Conservation (phyloP, 2,329 filamentous ascomycete genomes). For the Pyrenophora tritici-repentis region DNA sequence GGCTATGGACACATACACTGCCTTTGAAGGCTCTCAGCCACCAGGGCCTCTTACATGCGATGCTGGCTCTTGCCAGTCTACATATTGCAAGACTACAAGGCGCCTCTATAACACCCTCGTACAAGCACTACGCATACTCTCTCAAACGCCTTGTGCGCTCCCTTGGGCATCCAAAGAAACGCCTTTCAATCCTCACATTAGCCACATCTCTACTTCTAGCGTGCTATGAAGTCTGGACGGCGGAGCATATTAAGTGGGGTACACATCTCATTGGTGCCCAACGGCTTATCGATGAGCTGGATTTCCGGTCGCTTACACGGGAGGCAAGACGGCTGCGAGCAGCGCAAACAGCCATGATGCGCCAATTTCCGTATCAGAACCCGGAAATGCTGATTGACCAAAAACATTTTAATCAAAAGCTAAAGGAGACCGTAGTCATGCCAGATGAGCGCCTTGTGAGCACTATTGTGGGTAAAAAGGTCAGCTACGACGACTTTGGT, state of each 20-base stretch:
- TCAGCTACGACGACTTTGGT: constrained; percentile 64
- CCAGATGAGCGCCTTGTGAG: constrained; percentile 60
- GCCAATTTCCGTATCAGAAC: constrained; percentile 38
- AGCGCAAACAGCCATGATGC: constrained; percentile 50
- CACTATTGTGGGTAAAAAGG: constrained; percentile 60
- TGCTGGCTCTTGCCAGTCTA: constrained; percentile 82
- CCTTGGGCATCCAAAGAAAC: constrained; percentile 71
- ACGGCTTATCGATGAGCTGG: constrained; percentile 80
- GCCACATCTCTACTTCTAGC: constrained; percentile 84
- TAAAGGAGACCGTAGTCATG: constrained; percentile 54
- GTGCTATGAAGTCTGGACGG: constrained; percentile 93
- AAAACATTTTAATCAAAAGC: constrained; percentile 29
- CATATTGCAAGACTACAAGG: constrained; percentile 85
- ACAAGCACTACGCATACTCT: constrained; percentile 90
- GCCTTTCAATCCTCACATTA: constrained; percentile 79
- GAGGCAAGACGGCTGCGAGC: constrained; percentile 70
- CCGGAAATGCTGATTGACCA: constrained; percentile 41
- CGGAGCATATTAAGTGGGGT: constrained; percentile 95
- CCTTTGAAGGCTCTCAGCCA: constrained; percentile 79
- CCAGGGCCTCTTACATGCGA: constrained; percentile 86
- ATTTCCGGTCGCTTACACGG: constrained; percentile 73
- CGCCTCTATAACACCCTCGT: constrained; percentile 74
- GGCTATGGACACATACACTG: constrained; percentile 73
- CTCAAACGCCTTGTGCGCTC: constrained; percentile 77
- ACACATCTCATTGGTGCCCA: constrained; percentile 86